These are phyloP conservation scores for Tricholoma matsutake DNA, from an alignment of 768 basidiomycete genomes.

Conservation along the genomic window DNA sequence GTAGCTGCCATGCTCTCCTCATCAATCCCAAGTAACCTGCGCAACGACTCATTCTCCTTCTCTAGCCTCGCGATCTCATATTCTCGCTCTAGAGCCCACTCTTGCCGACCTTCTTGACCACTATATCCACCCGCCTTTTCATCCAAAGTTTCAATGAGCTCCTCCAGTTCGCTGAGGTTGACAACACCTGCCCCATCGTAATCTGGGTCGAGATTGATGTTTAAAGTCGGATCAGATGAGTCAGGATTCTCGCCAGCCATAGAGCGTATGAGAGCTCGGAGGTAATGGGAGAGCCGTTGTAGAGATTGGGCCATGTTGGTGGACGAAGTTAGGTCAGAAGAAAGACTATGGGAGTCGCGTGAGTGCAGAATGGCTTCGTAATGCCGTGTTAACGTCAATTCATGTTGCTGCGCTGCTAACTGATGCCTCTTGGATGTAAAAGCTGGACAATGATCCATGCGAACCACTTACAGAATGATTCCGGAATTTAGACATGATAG, in stretches of 20 bases:
- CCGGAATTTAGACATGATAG: conserved; percentile 94
- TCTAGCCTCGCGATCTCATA: conserved; percentile 80
- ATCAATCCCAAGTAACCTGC: conserved; percentile 76
- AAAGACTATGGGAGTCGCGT: conserved; percentile 55
- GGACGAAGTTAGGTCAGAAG: conserved; percentile 54
- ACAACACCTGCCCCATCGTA: conserved; percentile 32
- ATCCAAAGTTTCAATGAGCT: conserved; percentile 43
- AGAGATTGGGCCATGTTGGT: conserved; percentile 64
- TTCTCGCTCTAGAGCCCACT: conserved; percentile 91
- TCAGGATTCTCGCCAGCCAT: conserved; percentile 65
- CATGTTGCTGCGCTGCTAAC: conserved; percentile 91
- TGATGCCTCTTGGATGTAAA: conserved; percentile 27
- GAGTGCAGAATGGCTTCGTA: conserved; percentile 80
- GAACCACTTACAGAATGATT: conserved; percentile 53
- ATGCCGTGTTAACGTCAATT: conserved; percentile 81
- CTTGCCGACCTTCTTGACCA: conserved; percentile 45
- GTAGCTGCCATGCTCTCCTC: conserved; percentile 46
- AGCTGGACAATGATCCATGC: neutral
- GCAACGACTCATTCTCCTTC: conserved; percentile 77
- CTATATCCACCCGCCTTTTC: conserved; percentile 24
- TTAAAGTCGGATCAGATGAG: conserved; percentile 31
- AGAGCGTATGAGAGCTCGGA: conserved; percentile 70
- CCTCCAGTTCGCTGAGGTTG: conserved; percentile 38
- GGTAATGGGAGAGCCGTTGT: conserved; percentile 64
- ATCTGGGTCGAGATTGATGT: conserved; percentile 30